Evolutionary conservation across 129 eudicot genomes (phyloP).

Genomic region (Logfia minima): DNA sequence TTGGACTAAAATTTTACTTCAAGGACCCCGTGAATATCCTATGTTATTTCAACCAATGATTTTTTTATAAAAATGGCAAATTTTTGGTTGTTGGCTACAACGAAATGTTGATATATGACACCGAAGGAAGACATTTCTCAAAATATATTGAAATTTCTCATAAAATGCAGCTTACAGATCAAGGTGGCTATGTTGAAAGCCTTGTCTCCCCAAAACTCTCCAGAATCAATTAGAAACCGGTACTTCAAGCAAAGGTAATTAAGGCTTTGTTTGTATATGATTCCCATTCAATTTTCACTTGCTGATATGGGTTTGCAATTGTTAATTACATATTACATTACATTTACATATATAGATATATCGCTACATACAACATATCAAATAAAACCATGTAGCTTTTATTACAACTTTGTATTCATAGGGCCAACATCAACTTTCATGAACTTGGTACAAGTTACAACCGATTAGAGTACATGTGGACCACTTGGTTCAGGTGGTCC

Average conservation of each 20-base stretch:
- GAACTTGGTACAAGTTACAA: constrained; percentile 5
- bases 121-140: not conserved
- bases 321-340: not conserved
- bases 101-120: not conserved
- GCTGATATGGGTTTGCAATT: not conserved
- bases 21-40: not conserved
- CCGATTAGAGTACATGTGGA: not conserved
- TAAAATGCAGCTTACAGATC: too few relatives aligned
- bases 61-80: not conserved
- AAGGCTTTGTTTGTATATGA: not conserved
- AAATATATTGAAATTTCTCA: not conserved
- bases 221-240: not conserved
- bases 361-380: constrained; percentile 1
- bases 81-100: not conserved
- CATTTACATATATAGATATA: not conserved
- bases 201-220: not conserved
- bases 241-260: not conserved
- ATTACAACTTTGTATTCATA: constrained; percentile 19
- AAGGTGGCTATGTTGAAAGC: not conserved
- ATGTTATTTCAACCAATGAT: not conserved
- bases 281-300: not conserved
- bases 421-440: not conserved
- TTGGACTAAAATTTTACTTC: not conserved
- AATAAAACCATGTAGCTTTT: constrained; percentile 11
- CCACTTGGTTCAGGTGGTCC: constrained; percentile 24